Conservation (phyloP, 768 basidiomycete species). For the Termitomyces sp. region DNA sequence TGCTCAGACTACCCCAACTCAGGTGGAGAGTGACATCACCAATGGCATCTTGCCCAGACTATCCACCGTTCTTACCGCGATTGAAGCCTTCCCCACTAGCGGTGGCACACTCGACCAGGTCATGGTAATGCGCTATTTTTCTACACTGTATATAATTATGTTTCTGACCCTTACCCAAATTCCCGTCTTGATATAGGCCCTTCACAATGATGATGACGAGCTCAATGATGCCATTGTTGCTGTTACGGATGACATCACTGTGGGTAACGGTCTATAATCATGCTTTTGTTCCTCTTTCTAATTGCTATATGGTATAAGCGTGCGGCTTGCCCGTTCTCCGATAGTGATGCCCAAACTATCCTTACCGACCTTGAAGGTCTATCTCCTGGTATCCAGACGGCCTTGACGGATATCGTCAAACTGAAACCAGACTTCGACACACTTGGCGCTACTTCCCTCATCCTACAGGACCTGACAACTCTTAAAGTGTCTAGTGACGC, state of each 20-base stretch:
- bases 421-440: constrained; percentile 22
- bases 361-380: constrained; percentile 17
- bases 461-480: constrained; percentile 21
- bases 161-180: too few relatives aligned
- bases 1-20: too few relatives aligned
- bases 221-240: constrained; percentile 13
- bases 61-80: too few relatives aligned
- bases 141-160: too few relatives aligned
- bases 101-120: too few relatives aligned
- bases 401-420: constrained; percentile 15
- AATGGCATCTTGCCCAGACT: too few relatives aligned
- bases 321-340: constrained; percentile 15
- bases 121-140: too few relatives aligned
- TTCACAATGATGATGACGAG: too few relatives aligned
- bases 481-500: constrained; percentile 17
- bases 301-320: constrained; percentile 6
- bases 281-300: neutral
- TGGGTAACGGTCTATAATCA: constrained; percentile 4
- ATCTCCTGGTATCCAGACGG: constrained; percentile 20
- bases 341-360: constrained; percentile 21
- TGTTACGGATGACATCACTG: constrained; percentile 22
- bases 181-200: too few relatives aligned
- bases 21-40: too few relatives aligned
- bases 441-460: constrained; percentile 22
- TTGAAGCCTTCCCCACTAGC: too few relatives aligned